Conservation (phyloP, 805 yeast species). For the Scheffersomyces coipomensis region DNA sequence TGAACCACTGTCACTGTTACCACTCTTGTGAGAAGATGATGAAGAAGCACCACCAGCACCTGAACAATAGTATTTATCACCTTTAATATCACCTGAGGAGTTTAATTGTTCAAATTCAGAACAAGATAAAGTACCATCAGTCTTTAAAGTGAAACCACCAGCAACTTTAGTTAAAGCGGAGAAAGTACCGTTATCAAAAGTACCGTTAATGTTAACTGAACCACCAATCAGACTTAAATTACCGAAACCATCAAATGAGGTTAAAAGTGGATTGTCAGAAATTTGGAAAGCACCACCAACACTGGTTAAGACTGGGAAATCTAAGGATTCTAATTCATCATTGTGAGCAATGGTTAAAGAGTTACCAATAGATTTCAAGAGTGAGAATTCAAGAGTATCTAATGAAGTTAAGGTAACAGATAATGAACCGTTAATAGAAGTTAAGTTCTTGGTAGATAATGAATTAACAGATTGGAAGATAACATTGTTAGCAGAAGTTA, state of each 20-base stretch:
- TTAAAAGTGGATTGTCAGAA: constrained; percentile 78
- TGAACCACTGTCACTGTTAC: constrained; percentile 16
- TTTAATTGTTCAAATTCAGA: constrained; percentile 67
- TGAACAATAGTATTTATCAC: constrained; percentile 79
- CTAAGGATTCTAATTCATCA: constrained; percentile 64
- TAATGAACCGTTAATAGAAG: constrained; percentile 74
- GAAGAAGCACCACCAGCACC: constrained; percentile 53
- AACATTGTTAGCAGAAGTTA: constrained; percentile 85
- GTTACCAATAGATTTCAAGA: constrained; percentile 69
- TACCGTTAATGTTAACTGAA: constrained; percentile 80
- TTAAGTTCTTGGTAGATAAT: constrained; percentile 66
- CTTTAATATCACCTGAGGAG: constrained; percentile 80
- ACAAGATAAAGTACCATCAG: constrained; percentile 81
- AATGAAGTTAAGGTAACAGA: constrained; percentile 76
- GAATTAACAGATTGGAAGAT: constrained; percentile 79
- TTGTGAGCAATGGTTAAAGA: constrained; percentile 76
- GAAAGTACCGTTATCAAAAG: constrained; percentile 76
- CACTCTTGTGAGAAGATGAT: constrained; percentile 41
- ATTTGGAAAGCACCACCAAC: constrained; percentile 94
- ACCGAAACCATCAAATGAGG: constrained; percentile 69
- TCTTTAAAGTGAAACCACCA: constrained; percentile 88
- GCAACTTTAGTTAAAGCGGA: constrained; percentile 71
- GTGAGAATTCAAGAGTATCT: constrained; percentile 51
- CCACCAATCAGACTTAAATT: constrained; percentile 76
- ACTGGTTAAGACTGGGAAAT: constrained; percentile 65